A percentile compares a stretch with the other conserved stretches of the same genome.
Evolutionary conservation across 495 filamentous ascomycete genomes (phyloP).

Genomic region (Lichenothelia convexa): DNA sequence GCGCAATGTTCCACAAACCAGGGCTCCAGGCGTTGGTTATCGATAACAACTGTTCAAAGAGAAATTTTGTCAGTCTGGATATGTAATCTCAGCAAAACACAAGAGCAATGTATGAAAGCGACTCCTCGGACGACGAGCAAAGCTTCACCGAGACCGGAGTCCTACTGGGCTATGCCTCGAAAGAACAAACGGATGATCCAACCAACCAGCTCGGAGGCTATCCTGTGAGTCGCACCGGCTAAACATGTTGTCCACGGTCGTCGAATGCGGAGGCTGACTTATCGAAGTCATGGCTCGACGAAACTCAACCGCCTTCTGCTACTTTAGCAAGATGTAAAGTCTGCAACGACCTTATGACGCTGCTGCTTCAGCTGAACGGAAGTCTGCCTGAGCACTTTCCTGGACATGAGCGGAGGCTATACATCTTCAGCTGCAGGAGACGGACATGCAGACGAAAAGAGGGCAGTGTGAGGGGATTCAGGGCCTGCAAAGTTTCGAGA

Average conservation of each 20-base stretch:
- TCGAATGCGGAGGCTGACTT: background rate
- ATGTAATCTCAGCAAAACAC: too few species aligned
- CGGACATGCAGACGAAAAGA: slow-evolving; percentile 70
- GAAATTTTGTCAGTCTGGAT: too few species aligned
- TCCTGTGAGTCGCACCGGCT: slow-evolving; percentile 43
- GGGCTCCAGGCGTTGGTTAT: too few species aligned
- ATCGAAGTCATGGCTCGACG: slow-evolving; percentile 61
- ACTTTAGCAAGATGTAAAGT: slow-evolving; percentile 70
- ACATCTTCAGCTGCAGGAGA: slow-evolving; percentile 60
- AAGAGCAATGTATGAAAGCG: slow-evolving; percentile 85
- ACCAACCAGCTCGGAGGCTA: slow-evolving; percentile 75
- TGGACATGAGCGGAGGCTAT: slow-evolving; percentile 68
- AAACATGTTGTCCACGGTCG: too few species aligned
- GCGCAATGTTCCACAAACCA: too few species aligned
- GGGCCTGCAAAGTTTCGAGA: slow-evolving; percentile 38
- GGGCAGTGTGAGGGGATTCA: slow-evolving; percentile 55
- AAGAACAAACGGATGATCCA: slow-evolving; percentile 63
- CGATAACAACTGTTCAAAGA: too few species aligned
- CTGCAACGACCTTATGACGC: slow-evolving; percentile 66
- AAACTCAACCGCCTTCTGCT: slow-evolving; percentile 49
- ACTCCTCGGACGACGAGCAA: slow-evolving; percentile 55
- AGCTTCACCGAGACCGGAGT: slow-evolving; percentile 74
- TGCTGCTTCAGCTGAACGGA: slow-evolving; percentile 81
- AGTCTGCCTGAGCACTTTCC: slow-evolving; percentile 76
- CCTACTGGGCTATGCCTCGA: slow-evolving; percentile 76